phyloP scores from a whole-genome alignment of 306 rosid species.

The Purshia tridentata region DNA sequence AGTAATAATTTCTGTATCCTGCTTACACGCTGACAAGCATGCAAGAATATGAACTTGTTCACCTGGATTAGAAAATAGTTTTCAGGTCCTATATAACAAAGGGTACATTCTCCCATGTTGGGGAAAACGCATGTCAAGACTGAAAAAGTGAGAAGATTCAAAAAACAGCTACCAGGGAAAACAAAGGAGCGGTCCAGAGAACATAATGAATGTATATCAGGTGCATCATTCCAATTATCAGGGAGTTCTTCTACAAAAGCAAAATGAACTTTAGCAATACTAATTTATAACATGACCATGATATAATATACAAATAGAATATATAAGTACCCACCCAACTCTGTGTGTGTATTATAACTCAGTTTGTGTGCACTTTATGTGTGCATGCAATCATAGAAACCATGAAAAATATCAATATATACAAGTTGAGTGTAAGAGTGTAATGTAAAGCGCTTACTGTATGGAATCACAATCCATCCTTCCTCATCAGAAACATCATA shows the following conservation, averaged over 20 bases:
- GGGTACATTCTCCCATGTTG: slow-evolving; percentile 21
- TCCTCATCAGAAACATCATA: slow-evolving; percentile 71
- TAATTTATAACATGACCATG: not conserved
- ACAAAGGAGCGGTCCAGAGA: slow-evolving; percentile 78
- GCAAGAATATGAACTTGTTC: slow-evolving; percentile 92
- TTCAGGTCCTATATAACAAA: slow-evolving; percentile 41
- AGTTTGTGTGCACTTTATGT: slow-evolving; percentile 2
- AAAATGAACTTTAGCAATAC: slow-evolving; percentile 32
- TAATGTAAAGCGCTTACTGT: slow-evolving; percentile 48
- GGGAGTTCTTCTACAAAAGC: slow-evolving; percentile 75
- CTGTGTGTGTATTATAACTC: not conserved
- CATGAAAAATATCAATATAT: not conserved
- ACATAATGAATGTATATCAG: slow-evolving; percentile 67
- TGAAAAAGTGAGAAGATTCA: slow-evolving; percentile 24
- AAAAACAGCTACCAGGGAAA: slow-evolving; percentile 72
- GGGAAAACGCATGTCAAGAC: slow-evolving; percentile 30
- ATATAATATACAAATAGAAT: not conserved
- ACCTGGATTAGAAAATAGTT: slow-evolving; percentile 58
- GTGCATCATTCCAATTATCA: slow-evolving; percentile 65
- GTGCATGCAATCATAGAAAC: not conserved
- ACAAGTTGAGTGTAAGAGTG: not conserved
- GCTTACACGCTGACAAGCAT: slow-evolving; percentile 86
- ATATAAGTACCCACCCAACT: not conserved
- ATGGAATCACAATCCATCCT: slow-evolving; percentile 85
- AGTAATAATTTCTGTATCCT: slow-evolving; percentile 69